A percentile compares a stretch with the other conserved stretches of the same genome.
phyloP scores from a whole-genome alignment of 805 yeast genomes.

The Zygosaccharomyces gambellarensis region DNA sequence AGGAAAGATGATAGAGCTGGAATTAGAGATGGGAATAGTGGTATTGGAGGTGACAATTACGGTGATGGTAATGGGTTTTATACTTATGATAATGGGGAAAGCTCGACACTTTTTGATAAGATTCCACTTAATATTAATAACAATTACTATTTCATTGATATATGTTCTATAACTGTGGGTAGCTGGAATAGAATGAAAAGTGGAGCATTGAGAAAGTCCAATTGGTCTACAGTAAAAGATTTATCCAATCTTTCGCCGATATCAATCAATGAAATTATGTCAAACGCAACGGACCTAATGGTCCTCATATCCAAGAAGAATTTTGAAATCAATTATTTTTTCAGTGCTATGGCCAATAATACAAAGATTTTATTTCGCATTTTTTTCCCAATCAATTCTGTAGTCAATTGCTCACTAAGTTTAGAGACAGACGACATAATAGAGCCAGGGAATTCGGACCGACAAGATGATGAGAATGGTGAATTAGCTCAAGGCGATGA shows the following conservation, averaged over 20 bases:
- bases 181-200: conserved; percentile 75
- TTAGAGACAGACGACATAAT: conserved; percentile 39
- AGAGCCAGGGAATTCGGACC: conserved; percentile 14
- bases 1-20: conserved; percentile 41
- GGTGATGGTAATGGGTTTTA: conserved; percentile 9
- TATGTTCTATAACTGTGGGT: conserved; percentile 66
- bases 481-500: conserved; percentile 14
- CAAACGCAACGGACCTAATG: conserved; percentile 59
- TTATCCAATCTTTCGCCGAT: conserved; percentile 64
- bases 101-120: conserved; percentile 30
- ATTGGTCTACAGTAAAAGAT: conserved; percentile 38
- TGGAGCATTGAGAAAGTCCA: conserved; percentile 44
- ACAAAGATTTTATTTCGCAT: conserved; percentile 67
- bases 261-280: conserved; percentile 58
- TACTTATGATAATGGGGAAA: conserved; percentile 15
- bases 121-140: conserved; percentile 57
- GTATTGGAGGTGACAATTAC: conserved; percentile 3
- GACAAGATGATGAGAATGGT: conserved; percentile 14
- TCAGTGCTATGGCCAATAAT: conserved; percentile 64
- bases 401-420: conserved; percentile 53
- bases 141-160: conserved; percentile 63
- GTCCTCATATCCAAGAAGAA: conserved; percentile 68
- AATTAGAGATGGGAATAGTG: conserved; percentile 5
- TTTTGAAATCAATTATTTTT: conserved; percentile 70
- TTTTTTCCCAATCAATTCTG: conserved; percentile 61